These are phyloP conservation scores for Grifola frondosa DNA, from an alignment of 1,284 basidiomycete genomes.

Conservation along the genomic window DNA sequence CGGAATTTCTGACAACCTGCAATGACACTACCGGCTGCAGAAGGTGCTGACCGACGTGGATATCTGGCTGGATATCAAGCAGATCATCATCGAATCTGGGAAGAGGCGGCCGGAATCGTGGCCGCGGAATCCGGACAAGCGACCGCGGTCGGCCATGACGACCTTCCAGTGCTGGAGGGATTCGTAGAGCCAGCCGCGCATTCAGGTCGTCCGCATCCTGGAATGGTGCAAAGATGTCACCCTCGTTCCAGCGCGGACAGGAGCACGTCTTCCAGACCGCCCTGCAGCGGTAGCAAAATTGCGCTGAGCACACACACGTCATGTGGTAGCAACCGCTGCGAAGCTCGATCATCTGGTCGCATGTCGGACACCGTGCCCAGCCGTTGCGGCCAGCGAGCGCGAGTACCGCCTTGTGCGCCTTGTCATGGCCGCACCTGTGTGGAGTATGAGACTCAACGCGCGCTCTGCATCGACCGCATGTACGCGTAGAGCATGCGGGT, in stretches of 20 bases:
- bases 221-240: conserved; percentile 27
- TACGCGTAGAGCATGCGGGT: conserved; percentile 28
- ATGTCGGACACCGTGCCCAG: conserved; percentile 45
- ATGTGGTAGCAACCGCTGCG: conserved; percentile 45
- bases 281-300: conserved; percentile 46
- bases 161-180: conserved; percentile 6
- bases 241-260: conserved; percentile 45
- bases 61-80: too few species aligned
- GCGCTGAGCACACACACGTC: conserved; percentile 44
- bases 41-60: too few species aligned
- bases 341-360: conserved; percentile 43
- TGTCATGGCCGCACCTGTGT: conserved; percentile 30
- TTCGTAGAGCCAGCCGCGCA: conserved; percentile 7
- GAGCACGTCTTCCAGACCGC: conserved; percentile 40
- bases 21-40: too few species aligned
- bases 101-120: conserved; percentile 2
- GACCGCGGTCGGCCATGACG: too few species aligned
- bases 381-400: conserved; percentile 33
- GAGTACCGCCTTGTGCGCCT: conserved; percentile 31
- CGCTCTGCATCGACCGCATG: conserved; percentile 38
- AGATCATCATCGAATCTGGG: too few species aligned
- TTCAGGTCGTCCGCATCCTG: conserved; percentile 10
- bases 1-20: too few species aligned
- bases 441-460: conserved; percentile 17
- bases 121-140: neutral